These are phyloP conservation scores for Lenwebbia sp. DNA, from an alignment of 345 rosid species.

Conservation along the genomic window DNA sequence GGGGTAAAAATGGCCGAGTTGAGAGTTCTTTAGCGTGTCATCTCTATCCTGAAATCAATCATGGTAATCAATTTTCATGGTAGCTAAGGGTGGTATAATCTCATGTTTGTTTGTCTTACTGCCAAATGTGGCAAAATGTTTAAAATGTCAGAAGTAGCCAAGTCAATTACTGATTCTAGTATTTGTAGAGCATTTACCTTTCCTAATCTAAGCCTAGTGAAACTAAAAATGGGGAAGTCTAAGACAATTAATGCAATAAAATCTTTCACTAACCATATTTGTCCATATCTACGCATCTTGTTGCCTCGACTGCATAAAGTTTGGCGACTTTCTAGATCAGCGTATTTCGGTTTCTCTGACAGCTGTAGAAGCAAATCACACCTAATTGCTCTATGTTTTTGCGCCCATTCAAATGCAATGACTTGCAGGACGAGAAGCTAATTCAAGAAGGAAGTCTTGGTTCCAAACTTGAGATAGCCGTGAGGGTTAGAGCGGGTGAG, in stretches of 20 bases:
- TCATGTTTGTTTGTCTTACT: not conserved
- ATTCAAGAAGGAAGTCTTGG: slow-evolving; percentile 4
- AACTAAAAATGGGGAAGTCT: not conserved
- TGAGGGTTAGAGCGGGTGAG: slow-evolving; percentile 7
- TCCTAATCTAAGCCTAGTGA: not conserved
- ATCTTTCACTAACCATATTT: not conserved
- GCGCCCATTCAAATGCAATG: not conserved
- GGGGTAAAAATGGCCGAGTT: not conserved
- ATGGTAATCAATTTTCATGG: not conserved
- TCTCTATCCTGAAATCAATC: not conserved
- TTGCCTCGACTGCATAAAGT: not conserved
- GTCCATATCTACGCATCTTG: not conserved
- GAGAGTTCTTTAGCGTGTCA: not conserved
- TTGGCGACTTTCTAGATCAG: not conserved
- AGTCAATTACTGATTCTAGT: not conserved
- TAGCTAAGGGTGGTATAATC: not conserved
- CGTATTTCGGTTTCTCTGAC: not conserved
- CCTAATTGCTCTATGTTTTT: not conserved
- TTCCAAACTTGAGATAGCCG: slow-evolving; percentile 1
- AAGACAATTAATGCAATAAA: not conserved
- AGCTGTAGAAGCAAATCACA: not conserved
- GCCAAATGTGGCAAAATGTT: not conserved
- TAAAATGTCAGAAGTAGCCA: not conserved
- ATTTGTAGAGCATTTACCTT: not conserved
- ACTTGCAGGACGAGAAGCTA: slow-evolving; percentile 9